Percentiles rank a stretch among this genome's conserved stretches.
Evolutionary conservation across 345 rosid genomes (phyloP).

Genomic region (Punica granatum): DNA sequence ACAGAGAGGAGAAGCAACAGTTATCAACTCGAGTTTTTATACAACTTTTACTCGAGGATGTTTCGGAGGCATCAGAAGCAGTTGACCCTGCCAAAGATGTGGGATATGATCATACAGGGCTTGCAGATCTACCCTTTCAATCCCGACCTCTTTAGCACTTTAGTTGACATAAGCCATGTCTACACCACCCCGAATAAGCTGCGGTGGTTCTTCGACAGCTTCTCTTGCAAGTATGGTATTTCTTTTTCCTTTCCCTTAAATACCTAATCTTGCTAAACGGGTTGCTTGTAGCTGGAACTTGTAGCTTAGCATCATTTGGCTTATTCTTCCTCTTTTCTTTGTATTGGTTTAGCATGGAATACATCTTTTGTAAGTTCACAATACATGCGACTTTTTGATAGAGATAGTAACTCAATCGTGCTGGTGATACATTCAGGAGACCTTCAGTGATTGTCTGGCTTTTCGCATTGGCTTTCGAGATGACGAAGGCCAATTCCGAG

Average conservation of each 20-base stretch:
- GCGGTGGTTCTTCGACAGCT: conserved; percentile 62
- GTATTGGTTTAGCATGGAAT: neutral
- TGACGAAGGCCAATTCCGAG: conserved; percentile 51
- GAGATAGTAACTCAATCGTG: neutral
- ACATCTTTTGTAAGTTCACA: neutral
- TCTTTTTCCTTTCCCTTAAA: neutral
- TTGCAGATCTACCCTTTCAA: conserved; percentile 71
- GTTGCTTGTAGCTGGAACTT: neutral
- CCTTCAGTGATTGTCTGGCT: conserved; percentile 69
- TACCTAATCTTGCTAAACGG: neutral
- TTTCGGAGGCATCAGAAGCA: conserved; percentile 61
- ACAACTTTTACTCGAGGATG: conserved; percentile 51
- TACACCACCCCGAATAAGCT: conserved; percentile 73
- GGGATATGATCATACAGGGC: conserved; percentile 68
- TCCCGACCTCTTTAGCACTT: conserved; percentile 49
- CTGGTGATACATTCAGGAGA: conserved; percentile 40
- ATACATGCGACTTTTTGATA: neutral
- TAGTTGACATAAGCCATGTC: conserved; percentile 59
- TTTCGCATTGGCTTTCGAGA: conserved; percentile 72
- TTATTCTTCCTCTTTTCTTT: neutral
- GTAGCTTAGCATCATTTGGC: neutral
- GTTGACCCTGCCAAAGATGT: conserved; percentile 46
- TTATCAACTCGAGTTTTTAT: conserved; percentile 60
- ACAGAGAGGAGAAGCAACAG: conserved; percentile 74
- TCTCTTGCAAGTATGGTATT: conserved; percentile 50